A percentile compares a stretch with the other conserved stretches of the same genome.
Conservation (phyloP, 495 filamentous ascomycete genomes). For the Cercophora newfieldiana region DNA sequence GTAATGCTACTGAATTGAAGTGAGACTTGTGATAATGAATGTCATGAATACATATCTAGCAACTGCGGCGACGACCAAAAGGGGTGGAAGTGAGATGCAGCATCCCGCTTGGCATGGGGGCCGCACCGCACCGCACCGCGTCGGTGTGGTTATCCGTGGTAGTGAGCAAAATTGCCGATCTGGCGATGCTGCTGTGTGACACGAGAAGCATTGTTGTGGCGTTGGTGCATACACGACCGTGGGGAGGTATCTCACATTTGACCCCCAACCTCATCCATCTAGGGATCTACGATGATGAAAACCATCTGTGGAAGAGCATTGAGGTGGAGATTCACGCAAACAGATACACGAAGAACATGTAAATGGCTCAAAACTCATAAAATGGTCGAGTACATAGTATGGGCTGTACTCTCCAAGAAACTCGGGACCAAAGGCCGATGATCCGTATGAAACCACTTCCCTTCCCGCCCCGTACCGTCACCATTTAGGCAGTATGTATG, state of each 20-base stretch:
- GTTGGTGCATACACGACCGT: neutral
- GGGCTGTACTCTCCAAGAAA: too few species aligned
- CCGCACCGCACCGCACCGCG: neutral
- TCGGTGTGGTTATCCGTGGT: neutral
- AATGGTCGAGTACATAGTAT: too few species aligned
- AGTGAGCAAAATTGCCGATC: neutral
- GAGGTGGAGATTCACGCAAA: too few species aligned
- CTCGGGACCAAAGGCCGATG: neutral
- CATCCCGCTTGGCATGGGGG: neutral
- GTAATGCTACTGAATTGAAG: neutral
- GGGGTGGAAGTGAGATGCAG: neutral
- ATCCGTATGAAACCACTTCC: neutral
- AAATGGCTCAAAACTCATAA: too few species aligned
- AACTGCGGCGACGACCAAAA: neutral
- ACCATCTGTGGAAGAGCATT: too few species aligned
- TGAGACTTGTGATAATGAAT: neutral
- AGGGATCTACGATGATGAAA: too few species aligned
- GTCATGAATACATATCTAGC: neutral
- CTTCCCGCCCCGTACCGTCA: neutral
- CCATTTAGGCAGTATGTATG: neutral
- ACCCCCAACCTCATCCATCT: too few species aligned
- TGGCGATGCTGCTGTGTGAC: neutral
- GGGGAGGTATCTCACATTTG: too few species aligned
- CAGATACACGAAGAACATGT: too few species aligned
- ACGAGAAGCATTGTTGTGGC: neutral